phyloP scores from a whole-genome alignment of 78 protist genomes.

The Pigoraptor vietnamica region DNA sequence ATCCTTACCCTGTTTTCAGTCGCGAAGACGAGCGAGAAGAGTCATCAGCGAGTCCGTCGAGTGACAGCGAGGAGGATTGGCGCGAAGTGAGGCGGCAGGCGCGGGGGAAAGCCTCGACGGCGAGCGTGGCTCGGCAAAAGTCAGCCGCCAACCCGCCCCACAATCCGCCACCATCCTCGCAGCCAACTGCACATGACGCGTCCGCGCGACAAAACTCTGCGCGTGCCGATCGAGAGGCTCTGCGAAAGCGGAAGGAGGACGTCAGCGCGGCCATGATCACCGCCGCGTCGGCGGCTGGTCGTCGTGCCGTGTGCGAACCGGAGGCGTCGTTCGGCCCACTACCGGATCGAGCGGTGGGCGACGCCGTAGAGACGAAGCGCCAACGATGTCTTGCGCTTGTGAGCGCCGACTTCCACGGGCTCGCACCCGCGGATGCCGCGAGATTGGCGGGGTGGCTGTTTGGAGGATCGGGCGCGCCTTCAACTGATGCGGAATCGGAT shows the following conservation, averaged over 20 bases:
- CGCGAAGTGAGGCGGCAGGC: neutral
- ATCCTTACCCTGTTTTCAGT: too few species aligned
- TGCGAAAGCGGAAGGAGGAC: neutral
- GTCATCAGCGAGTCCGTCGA: neutral
- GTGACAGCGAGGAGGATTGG: neutral
- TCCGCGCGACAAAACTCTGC: too few species aligned
- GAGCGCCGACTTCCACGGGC: neutral
- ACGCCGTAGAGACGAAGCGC: too few species aligned
- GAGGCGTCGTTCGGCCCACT: neutral
- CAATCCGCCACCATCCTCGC: too few species aligned
- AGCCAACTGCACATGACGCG: too few species aligned
- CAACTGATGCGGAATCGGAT: too few species aligned
- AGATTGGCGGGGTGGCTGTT: neutral
- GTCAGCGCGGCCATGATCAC: neutral
- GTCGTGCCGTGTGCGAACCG: neutral
- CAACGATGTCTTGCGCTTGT: too few species aligned
- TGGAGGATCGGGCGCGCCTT: too few species aligned
- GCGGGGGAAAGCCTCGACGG: neutral
- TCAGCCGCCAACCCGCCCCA: neutral
- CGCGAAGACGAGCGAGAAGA: neutral
- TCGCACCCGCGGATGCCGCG: neutral
- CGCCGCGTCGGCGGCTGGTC: neutral
- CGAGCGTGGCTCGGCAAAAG: neutral
- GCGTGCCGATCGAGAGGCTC: neutral
- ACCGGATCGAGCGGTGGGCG: neutral